These are phyloP conservation scores for Cystoderma amianthinum DNA, from an alignment of 768 basidiomycete genomes.

Conservation along the genomic window DNA sequence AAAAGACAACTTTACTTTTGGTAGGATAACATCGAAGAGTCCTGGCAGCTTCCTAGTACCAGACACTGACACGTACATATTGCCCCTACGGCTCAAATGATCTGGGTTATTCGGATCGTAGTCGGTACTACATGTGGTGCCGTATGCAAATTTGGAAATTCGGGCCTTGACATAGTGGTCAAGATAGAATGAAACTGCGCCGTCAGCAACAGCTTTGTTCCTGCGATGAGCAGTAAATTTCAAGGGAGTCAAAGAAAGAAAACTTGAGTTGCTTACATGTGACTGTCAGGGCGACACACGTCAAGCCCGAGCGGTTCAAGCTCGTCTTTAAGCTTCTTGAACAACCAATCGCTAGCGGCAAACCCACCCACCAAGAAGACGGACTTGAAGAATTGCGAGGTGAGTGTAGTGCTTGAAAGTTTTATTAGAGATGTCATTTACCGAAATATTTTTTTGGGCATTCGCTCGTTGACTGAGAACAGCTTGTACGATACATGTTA, in stretches of 20 bases:
- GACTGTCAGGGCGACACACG: slow-evolving; percentile 43
- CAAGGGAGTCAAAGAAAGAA: too few relatives aligned
- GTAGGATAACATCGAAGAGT: slow-evolving; percentile 34
- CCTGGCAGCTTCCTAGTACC: slow-evolving; percentile 31
- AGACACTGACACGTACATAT: slow-evolving; percentile 23
- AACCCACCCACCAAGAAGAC: slow-evolving; percentile 53
- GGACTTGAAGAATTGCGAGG: slow-evolving; percentile 15
- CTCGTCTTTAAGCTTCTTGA: slow-evolving; percentile 28
- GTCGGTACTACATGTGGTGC: slow-evolving; percentile 27
- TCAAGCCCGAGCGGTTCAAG: slow-evolving; percentile 30
- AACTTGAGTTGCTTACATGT: slow-evolving; percentile 30
- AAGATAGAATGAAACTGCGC: slow-evolving; percentile 33
- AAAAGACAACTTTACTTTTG: slow-evolving; percentile 23
- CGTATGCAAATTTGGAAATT: slow-evolving; percentile 41
- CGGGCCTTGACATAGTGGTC: slow-evolving; percentile 43
- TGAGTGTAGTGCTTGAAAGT: slow-evolving; percentile 8
- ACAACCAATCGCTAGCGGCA: slow-evolving; percentile 52
- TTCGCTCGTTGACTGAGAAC: slow-evolving; percentile 17
- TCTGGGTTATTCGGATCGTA: slow-evolving; percentile 28
- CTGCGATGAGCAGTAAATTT: slow-evolving; percentile 8
- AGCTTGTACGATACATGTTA: slow-evolving; percentile 25
- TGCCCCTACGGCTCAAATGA: slow-evolving; percentile 27
- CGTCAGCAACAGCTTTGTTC: slow-evolving; percentile 47
- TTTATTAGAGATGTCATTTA: slow-evolving; percentile 8
- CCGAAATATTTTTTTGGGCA: slow-evolving; percentile 22